These are phyloP conservation scores for Penicillium paxilli DNA, from an alignment of 495 filamentous ascomycete genomes.

Conservation along the genomic window DNA sequence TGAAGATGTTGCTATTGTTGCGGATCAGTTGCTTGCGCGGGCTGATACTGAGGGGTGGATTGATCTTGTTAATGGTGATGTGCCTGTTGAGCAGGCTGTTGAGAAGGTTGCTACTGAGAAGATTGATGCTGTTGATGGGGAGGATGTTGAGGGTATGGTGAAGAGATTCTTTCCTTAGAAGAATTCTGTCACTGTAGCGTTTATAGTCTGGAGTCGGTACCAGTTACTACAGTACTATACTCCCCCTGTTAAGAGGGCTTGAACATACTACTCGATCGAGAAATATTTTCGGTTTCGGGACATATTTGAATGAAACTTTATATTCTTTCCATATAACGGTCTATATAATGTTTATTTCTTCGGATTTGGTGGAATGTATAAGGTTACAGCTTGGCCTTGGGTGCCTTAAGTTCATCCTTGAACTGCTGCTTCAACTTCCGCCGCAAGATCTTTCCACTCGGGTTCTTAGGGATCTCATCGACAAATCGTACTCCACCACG, in stretches of 20 bases:
- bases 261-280: too few relatives aligned
- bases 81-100: conserved; percentile 61
- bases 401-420: conserved; percentile 39
- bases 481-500: conserved; percentile 82
- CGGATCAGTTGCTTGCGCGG: conserved; percentile 61
- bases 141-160: conserved; percentile 56
- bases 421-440: conserved; percentile 61
- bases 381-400: conserved; percentile 44
- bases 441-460: conserved; percentile 85
- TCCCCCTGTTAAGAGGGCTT: too few relatives aligned
- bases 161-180: conserved; percentile 39
- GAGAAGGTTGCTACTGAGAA: conserved; percentile 60
- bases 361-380: neutral
- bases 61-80: conserved; percentile 61
- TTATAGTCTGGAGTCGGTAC: too few relatives aligned
- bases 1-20: conserved; percentile 69
- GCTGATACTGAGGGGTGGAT: conserved; percentile 60
- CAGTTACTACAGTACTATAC: too few relatives aligned
- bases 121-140: conserved; percentile 66
- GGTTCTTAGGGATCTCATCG: conserved; percentile 80
- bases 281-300: too few relatives aligned
- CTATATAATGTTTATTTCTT: neutral
- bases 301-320: neutral
- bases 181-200: too few relatives aligned
- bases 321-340: neutral